Percentiles rank a stretch among this genome's conserved stretches.
These are phyloP conservation scores for Aspergillus pseudoviridinutans DNA, from an alignment of 2,329 filamentous ascomycete species.

Conservation along the genomic window DNA sequence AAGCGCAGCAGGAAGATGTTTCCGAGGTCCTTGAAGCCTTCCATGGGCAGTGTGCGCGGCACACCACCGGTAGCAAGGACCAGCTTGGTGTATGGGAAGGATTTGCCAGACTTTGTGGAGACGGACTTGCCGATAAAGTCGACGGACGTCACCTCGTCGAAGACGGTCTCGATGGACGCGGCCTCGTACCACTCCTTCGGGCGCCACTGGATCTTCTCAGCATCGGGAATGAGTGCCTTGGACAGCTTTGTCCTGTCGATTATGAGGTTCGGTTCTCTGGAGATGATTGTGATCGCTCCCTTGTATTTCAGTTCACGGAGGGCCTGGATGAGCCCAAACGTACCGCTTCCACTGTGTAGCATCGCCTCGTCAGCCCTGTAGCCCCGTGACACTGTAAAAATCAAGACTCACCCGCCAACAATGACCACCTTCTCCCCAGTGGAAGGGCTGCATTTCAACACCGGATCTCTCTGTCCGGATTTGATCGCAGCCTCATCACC, in stretches of 20 bases:
- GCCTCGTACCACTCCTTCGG: constrained; percentile 71
- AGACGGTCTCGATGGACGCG: constrained; percentile 53
- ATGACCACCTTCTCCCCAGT: constrained; percentile 64
- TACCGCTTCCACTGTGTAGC: constrained; percentile 65
- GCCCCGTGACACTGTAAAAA: not conserved
- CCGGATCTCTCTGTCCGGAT: constrained; percentile 66
- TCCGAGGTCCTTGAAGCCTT: constrained; percentile 77
- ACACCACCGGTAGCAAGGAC: constrained; percentile 85
- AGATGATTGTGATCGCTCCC: constrained; percentile 77
- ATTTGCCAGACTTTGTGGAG: constrained; percentile 67
- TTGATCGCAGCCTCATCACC: constrained; percentile 78
- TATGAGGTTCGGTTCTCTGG: constrained; percentile 77
- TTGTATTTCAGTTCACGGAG: constrained; percentile 77
- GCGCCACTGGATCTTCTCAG: constrained; percentile 72
- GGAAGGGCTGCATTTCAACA: constrained; percentile 63
- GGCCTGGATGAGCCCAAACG: constrained; percentile 75
- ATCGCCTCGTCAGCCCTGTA: not conserved
- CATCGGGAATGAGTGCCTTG: constrained; percentile 82
- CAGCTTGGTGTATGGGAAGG: constrained; percentile 78
- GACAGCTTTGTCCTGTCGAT: constrained; percentile 95
- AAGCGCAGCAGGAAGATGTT: constrained; percentile 85
- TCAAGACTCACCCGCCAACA: constrained; percentile 62
- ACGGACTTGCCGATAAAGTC: constrained; percentile 73
- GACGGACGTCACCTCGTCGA: constrained; percentile 64
- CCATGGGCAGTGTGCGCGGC: constrained; percentile 69